Base-by-base conservation (phyloP, 177 flowering plant species). In the Vitis hybrid region DNA sequence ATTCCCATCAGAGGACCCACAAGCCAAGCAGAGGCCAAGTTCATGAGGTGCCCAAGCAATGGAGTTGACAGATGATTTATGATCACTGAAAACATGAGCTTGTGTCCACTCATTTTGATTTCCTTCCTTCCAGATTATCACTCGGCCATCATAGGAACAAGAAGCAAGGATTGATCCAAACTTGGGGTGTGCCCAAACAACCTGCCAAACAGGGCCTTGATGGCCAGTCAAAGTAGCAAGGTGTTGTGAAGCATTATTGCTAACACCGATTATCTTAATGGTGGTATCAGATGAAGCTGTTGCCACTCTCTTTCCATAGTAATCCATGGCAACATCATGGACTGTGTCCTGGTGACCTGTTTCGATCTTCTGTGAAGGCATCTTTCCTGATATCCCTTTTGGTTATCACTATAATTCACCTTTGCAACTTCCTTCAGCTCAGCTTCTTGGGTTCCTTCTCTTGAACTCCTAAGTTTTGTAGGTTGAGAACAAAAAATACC, bases 201-300 rank as follows among this genome's bases (percentile, higher is more conserved):
- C 89, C 80, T 86, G 87, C 89, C 89, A 86, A 56, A 86, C 86
- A 46, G 92, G 90, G 4, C 92, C 92, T 62, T 74, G 79, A 67
- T 88, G 92, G 3, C 89, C 92, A 12, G 58, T 78, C 72, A 88
- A 76, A 10, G 85, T 85, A 40, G 92, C 88, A 21, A 88, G 87
- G 18, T 65, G 88, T 74, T 83, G 88, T 12, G 87, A 80, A 27
- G 77, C 70, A 40, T 73, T 70, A 70, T 71, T 72, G 72, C 78
- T 64, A 18, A 88, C 80, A 9, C 89, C 89, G 57, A 80, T 77
- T 24, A 88, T 84, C 78, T 82, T 88, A 61, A 88, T 78, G 3
- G 88, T 81, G 66, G 68, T 57, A 59, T 87, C 92, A 12, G 92
- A 88, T 6, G 88, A 88, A n/a, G 89, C 89, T 2, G 88, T 84